phyloP scores from a whole-genome alignment of 805 yeast species.

The Cyberlindnera saturnus region DNA sequence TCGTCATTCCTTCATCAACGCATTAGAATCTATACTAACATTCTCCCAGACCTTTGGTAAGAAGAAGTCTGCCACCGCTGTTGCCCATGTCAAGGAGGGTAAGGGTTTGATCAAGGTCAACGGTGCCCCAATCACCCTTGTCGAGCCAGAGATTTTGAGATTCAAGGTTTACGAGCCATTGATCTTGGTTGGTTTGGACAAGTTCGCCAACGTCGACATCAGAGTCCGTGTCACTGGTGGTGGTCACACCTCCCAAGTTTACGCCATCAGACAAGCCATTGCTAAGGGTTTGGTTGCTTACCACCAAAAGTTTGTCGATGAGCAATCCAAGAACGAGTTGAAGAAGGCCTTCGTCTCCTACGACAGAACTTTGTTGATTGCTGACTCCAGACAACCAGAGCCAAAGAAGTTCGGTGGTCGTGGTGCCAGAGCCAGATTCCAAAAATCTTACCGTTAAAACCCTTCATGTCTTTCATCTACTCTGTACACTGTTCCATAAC shows the following conservation, averaged over 20 bases:
- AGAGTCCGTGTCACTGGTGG: slow-evolving; percentile 99
- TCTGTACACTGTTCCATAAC: slow-evolving; percentile 20
- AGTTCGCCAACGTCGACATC: slow-evolving; percentile 96
- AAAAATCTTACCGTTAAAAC: slow-evolving; percentile 97
- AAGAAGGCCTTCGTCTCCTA: slow-evolving; percentile 95
- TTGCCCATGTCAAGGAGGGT: slow-evolving; percentile 99
- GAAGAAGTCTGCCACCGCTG: slow-evolving; percentile 99
- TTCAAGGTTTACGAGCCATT: slow-evolving; percentile 99
- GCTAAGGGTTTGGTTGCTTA: slow-evolving; percentile 99
- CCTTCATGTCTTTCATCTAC: slow-evolving; percentile 19
- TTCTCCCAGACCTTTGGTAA: slow-evolving; percentile 90
- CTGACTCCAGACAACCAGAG: slow-evolving; percentile 99
- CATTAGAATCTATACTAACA: slow-evolving; percentile 20
- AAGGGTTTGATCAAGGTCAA: slow-evolving; percentile 98
- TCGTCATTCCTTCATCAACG: neutral
- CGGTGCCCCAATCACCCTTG: slow-evolving; percentile 99
- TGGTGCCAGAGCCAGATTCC: slow-evolving; percentile 99
- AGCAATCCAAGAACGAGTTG: slow-evolving; percentile 98
- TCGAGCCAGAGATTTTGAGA: slow-evolving; percentile 98
- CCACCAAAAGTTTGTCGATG: slow-evolving; percentile 99
- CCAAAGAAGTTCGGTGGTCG: slow-evolving; percentile 99
- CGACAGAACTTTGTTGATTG: slow-evolving; percentile 99
- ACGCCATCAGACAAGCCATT: slow-evolving; percentile 99
- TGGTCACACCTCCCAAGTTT: slow-evolving; percentile 99
- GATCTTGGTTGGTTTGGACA: slow-evolving; percentile 96